Conservation (phyloP, 2,329 filamentous ascomycete genomes). For the Exophiala alcalophila region DNA sequence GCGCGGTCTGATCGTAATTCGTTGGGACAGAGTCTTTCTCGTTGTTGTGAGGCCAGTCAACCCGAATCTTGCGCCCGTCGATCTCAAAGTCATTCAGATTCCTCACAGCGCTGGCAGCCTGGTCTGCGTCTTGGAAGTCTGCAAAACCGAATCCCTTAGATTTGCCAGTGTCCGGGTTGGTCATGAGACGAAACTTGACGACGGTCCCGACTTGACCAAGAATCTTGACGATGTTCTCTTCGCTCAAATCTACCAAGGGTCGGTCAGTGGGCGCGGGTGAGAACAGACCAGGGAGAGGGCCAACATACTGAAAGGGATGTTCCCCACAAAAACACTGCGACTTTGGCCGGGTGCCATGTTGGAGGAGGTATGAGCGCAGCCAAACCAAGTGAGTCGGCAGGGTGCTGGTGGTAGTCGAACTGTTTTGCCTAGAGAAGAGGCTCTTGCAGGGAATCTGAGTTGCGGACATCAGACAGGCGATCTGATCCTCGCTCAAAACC, state of each 20-base stretch:
- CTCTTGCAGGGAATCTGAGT: no score
- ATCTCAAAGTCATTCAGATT: constrained; percentile 95
- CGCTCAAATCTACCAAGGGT: constrained; percentile 70
- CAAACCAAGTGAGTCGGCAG: no score
- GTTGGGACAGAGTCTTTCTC: constrained; percentile 63
- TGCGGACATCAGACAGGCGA: no score
- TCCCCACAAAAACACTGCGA: constrained; percentile 48
- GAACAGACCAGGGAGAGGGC: constrained; percentile 42
- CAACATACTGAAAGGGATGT: constrained; percentile 68
- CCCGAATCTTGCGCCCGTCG: constrained; percentile 88
- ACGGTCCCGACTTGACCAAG: constrained; percentile 89
- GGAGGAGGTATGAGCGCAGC: no score
- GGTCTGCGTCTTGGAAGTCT: constrained; percentile 89
- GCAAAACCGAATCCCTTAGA: constrained; percentile 97
- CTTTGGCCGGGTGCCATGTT: constrained; percentile 44
- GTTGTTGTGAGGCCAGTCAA: constrained; percentile 94
- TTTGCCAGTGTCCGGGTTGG: constrained; percentile 89
- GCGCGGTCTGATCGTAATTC: constrained; percentile 47
- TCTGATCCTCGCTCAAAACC: no score
- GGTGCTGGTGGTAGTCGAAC: no score
- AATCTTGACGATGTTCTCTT: constrained; percentile 93
- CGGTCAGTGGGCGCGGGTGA: constrained; percentile 5
- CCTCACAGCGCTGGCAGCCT: constrained; percentile 87
- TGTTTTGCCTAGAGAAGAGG: no score
- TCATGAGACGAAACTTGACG: constrained; percentile 86